These are phyloP conservation scores for Leucocoprinus leucothites DNA, from an alignment of 768 basidiomycete genomes.

Conservation along the genomic window DNA sequence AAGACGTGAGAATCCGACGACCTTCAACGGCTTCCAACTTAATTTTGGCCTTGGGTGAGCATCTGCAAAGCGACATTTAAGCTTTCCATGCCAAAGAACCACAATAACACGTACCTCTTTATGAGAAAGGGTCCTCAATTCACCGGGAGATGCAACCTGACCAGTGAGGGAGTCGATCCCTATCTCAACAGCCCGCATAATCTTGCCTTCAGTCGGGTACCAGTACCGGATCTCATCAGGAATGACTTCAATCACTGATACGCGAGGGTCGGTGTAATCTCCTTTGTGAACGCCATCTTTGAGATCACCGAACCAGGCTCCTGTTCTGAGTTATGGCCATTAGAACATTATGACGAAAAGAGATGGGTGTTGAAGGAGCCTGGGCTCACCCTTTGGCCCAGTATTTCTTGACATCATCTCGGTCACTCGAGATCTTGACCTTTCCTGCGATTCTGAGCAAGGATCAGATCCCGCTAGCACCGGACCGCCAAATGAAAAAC, in stretches of 20 bases:
- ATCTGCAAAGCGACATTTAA: not conserved
- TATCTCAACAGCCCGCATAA: constrained; percentile 60
- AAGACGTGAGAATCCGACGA: too few species aligned
- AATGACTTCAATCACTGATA: constrained; percentile 74
- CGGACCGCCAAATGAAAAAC: not conserved
- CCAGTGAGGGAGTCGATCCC: constrained; percentile 61
- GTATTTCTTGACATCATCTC: constrained; percentile 58
- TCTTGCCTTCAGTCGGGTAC: constrained; percentile 56
- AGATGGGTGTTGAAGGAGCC: constrained; percentile 18
- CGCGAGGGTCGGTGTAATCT: constrained; percentile 73
- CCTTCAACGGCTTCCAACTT: not conserved
- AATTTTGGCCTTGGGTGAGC: not conserved
- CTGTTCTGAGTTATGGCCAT: constrained; percentile 35
- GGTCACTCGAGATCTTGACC: constrained; percentile 64
- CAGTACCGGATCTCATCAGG: constrained; percentile 84
- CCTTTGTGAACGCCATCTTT: constrained; percentile 85
- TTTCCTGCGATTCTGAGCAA: constrained; percentile 60
- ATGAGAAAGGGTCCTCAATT: constrained; percentile 70
- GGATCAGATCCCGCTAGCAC: not conserved
- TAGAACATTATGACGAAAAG: not conserved
- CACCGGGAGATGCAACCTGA: constrained; percentile 64
- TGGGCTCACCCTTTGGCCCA: constrained; percentile 59
- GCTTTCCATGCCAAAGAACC: too few species aligned
- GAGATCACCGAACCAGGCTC: constrained; percentile 85
- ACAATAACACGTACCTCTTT: constrained; percentile 57